These are phyloP conservation scores for Colletotrichum viniferum DNA, from an alignment of 2,329 filamentous ascomycete species.

Conservation along the genomic window DNA sequence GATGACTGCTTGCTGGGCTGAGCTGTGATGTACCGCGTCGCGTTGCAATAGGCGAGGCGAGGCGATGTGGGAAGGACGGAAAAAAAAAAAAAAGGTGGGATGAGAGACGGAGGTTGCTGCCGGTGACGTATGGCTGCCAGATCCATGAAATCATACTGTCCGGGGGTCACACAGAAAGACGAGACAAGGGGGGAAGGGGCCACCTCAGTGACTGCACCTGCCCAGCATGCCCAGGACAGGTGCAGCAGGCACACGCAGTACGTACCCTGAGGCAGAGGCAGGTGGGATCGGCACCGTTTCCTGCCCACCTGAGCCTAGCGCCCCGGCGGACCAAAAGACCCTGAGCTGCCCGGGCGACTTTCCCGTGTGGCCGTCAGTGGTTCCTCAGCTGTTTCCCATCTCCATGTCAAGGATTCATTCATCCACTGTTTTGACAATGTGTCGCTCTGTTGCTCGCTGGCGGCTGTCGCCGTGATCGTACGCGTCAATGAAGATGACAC, in stretches of 20 bases:
- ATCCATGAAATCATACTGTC: constrained; percentile 20
- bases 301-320: constrained; percentile 1
- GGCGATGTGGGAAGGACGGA: not conserved
- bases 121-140: constrained; percentile 11
- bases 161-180: not conserved
- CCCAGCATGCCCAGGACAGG: not conserved
- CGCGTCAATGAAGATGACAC: constrained; percentile 1
- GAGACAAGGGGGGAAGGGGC: not conserved
- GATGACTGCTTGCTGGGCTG: not conserved
- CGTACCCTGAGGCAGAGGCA: no score
- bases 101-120: not conserved
- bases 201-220: not conserved
- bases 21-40: not conserved
- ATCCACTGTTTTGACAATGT: not conserved
- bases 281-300: not conserved
- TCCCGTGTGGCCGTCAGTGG: not conserved
- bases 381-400: not conserved
- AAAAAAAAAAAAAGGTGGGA: not conserved
- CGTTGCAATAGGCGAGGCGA: not conserved
- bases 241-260: not conserved
- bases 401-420: not conserved
- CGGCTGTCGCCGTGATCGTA: not conserved
- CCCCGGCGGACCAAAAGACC: not conserved
- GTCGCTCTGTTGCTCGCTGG: not conserved
- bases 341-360: not conserved